Percentiles rank a stretch among this genome's conserved stretches.
Conservation (phyloP, 495 filamentous ascomycete genomes). For the Neurospora africana region DNA sequence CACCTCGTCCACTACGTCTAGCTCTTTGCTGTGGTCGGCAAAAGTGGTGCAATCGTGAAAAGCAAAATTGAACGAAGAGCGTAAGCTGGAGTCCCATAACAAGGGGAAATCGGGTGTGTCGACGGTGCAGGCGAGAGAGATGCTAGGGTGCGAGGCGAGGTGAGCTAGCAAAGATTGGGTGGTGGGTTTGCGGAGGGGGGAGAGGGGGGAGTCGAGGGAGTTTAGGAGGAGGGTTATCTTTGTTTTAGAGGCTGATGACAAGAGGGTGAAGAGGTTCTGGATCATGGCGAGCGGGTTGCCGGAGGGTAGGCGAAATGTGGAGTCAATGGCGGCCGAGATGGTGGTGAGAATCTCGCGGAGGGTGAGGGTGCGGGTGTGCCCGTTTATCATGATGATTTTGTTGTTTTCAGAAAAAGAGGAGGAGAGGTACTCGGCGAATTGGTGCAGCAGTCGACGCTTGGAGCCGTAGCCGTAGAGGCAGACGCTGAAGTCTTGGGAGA, state of each 20-base stretch:
- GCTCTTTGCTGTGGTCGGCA: conserved; percentile 36
- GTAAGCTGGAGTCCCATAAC: conserved; percentile 78
- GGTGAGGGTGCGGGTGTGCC: conserved; percentile 67
- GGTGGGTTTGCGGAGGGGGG: conserved; percentile 57
- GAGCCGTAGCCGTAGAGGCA: conserved; percentile 90
- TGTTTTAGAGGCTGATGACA: no score
- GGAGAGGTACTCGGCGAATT: conserved; percentile 68
- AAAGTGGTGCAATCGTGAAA: conserved; percentile 96
- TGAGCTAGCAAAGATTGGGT: conserved; percentile 66
- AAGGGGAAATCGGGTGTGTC: conserved; percentile 80
- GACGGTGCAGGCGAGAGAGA: conserved; percentile 68
- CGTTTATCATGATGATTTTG: conserved; percentile 77
- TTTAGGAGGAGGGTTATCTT: conserved; percentile 72
- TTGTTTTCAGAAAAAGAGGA: conserved; percentile 17
- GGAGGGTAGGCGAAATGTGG: conserved; percentile 33
- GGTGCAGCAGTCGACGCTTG: conserved; percentile 64
- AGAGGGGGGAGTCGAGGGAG: conserved; percentile 69
- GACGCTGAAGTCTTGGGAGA: conserved; percentile 78
- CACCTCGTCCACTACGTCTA: conserved; percentile 78
- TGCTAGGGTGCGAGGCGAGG: conserved; percentile 60
- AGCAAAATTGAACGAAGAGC: conserved; percentile 68
- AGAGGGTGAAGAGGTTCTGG: conserved; percentile 46
- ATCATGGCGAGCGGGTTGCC: conserved; percentile 42
- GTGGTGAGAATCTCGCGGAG: conserved; percentile 70
- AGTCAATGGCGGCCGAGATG: conserved; percentile 54